Percentiles rank a stretch among this genome's conserved stretches.
phyloP scores from a whole-genome alignment of 2,329 filamentous ascomycete species.

The Diaporthe capsici region DNA sequence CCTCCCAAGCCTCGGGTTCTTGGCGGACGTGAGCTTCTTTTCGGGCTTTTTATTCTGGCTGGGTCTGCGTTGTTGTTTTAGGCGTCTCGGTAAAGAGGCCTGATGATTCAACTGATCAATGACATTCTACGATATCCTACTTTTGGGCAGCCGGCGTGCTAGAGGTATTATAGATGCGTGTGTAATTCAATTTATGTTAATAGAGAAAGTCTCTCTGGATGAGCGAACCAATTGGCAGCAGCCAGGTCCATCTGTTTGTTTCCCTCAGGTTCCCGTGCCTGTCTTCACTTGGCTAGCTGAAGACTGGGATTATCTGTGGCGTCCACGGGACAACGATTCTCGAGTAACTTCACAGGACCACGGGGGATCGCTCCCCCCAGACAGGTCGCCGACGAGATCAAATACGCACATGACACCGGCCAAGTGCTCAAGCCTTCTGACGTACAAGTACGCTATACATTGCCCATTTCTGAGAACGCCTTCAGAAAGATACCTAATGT shows the following conservation, averaged over 20 bases:
- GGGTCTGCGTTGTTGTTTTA: neutral
- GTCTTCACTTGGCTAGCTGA: neutral
- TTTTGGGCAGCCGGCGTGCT: slow-evolving; percentile 25
- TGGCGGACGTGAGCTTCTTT: neutral
- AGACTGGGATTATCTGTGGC: neutral
- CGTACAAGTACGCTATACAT: too few relatives aligned
- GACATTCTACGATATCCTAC: slow-evolving; percentile 35
- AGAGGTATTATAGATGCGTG: neutral
- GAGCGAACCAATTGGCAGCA: neutral
- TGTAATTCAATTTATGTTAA: slow-evolving; percentile 23
- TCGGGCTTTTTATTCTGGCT: neutral
- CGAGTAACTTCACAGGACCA: too few relatives aligned
- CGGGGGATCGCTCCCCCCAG: neutral
- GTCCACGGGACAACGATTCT: neutral
- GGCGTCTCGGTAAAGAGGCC: slow-evolving; percentile 16
- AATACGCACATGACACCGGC: too few relatives aligned
- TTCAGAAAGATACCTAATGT: too few relatives aligned
- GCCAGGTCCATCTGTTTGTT: too few relatives aligned
- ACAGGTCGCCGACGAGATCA: neutral
- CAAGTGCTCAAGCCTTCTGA: too few relatives aligned
- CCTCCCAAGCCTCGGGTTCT: neutral
- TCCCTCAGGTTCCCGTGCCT: neutral
- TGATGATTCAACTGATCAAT: slow-evolving; percentile 24
- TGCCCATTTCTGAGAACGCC: too few relatives aligned
- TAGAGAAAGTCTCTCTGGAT: neutral